Evolutionary conservation across 2,329 filamentous ascomycete genomes (phyloP), one percentile per base, ranked within the genome.

Genomic region (Alternaria ventricosa): DNA sequence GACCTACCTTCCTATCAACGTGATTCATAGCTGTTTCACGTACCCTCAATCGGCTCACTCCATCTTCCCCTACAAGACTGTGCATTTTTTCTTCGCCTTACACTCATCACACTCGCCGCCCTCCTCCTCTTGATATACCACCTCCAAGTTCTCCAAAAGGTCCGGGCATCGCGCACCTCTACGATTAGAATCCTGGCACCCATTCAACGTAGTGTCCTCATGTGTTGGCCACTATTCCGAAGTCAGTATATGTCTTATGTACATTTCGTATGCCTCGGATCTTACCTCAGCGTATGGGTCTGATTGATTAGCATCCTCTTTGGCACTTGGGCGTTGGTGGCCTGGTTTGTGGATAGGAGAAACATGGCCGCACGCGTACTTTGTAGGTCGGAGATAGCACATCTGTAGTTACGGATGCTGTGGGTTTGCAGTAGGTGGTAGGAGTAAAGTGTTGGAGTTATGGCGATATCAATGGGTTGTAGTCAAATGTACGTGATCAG

Each of bases 301-400:
- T n/a, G 45, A 28, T 45, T 65, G 55, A 4, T 10, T 50, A 20
- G 44, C 43, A 45, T 59, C 30, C 13, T 43, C 30, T 18, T 33
- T 25, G 10, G 25, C 7, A 54, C 8, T 41, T 6, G 55, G 59
- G 50, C 51, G 46, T 27, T 54, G 20, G 41, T 57, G 54, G 18
- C 28, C 28, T 30, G 47, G n/a, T 44, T 55, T 22, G 30, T 67
- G 61, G 58, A 57, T 18, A 7, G 58, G 64, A 7, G 61, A 59
- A 22, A 55, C 10, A 33, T 64, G 64, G 12, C 23, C 33, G 55
- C 64, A 67, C 7, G 55, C 47, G 53, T 67, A 67, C 55, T 56
- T 62, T 3, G 64, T 64, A 22, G 23, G 58, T 20, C 22, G 49
- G 23, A 62, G 25, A 33, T 55, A 54, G 43, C 61, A 64, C 64